Evolutionary conservation across 148 eudicot species (phyloP).

Genomic region (Rhododendron kiyosumense): DNA sequence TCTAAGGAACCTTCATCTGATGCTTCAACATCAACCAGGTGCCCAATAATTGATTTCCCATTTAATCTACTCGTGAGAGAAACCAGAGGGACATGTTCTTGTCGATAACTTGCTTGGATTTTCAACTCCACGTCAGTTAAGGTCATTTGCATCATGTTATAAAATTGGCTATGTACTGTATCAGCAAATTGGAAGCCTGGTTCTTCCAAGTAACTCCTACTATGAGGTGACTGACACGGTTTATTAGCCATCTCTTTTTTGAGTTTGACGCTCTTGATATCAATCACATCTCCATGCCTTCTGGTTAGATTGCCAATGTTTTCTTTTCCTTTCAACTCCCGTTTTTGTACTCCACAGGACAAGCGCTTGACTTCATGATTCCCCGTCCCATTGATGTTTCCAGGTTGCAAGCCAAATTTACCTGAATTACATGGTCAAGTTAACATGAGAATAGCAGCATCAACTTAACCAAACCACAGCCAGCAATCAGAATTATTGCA

Average conservation of each 20-base stretch:
- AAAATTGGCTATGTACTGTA: not conserved
- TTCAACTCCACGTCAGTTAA: conserved; percentile 28
- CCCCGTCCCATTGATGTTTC: conserved; percentile 8
- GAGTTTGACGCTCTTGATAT: not conserved
- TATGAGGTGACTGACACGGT: not conserved
- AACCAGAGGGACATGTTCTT: conserved; percentile 35
- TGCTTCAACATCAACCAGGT: conserved; percentile 27
- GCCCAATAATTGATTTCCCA: conserved; percentile 29
- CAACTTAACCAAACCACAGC: conserved; percentile 4
- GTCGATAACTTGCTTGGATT: conserved; percentile 14
- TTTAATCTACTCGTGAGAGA: conserved; percentile 26
- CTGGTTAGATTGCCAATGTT: not conserved
- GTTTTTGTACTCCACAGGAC: conserved; percentile 1
- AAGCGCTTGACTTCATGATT: conserved; percentile 3
- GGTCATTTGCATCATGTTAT: not conserved
- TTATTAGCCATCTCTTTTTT: not conserved
- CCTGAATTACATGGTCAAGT: conserved; percentile 2
- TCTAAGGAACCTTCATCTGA: conserved; percentile 7
- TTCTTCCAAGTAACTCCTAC: not conserved
- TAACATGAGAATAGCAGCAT: conserved; percentile 2
- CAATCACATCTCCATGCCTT: not conserved
- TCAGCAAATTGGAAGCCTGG: not conserved
- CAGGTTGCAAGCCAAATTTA: not conserved
- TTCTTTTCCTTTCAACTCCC: not conserved
- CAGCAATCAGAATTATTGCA: not conserved